Evolutionary conservation across 169 alveolate genomes (phyloP).

Genomic region (Eimeria acervulina): DNA sequence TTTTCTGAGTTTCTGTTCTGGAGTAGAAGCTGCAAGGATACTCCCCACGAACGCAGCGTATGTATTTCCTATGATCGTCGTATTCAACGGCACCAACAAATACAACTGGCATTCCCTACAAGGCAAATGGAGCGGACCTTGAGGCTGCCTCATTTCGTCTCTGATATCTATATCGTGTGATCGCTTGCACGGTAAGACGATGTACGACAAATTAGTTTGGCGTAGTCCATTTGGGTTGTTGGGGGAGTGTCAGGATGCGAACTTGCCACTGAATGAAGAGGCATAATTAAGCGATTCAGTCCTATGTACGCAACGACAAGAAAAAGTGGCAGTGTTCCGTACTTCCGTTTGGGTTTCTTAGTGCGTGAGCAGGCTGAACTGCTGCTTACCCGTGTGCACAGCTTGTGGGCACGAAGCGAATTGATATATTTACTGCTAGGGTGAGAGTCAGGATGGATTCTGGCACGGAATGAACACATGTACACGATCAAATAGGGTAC

Average conservation of each 20-base stretch:
- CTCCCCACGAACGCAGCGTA: background rate
- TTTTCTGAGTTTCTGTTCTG: background rate
- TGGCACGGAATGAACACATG: background rate
- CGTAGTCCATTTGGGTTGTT: background rate
- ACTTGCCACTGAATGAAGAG: background rate
- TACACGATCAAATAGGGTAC: background rate
- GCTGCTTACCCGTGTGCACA: background rate
- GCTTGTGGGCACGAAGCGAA: background rate
- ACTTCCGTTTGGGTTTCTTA: too few relatives aligned
- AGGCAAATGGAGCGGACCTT: background rate
- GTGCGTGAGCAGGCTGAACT: background rate
- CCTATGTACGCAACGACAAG: background rate
- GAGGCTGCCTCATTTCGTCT: background rate
- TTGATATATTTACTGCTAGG: too few relatives aligned
- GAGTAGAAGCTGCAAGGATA: background rate
- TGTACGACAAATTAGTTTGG: background rate
- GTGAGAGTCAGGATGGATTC: too few relatives aligned
- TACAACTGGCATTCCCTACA: background rate
- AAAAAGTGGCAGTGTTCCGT: too few relatives aligned
- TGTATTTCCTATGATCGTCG: too few relatives aligned
- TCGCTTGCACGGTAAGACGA: background rate
- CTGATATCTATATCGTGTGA: background rate
- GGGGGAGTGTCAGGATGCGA: background rate
- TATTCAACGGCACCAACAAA: background rate
- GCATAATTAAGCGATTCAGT: background rate